Evolutionary conservation across 1,284 basidiomycete species (phyloP).

Genomic region (Anthracocystis walkeri): DNA sequence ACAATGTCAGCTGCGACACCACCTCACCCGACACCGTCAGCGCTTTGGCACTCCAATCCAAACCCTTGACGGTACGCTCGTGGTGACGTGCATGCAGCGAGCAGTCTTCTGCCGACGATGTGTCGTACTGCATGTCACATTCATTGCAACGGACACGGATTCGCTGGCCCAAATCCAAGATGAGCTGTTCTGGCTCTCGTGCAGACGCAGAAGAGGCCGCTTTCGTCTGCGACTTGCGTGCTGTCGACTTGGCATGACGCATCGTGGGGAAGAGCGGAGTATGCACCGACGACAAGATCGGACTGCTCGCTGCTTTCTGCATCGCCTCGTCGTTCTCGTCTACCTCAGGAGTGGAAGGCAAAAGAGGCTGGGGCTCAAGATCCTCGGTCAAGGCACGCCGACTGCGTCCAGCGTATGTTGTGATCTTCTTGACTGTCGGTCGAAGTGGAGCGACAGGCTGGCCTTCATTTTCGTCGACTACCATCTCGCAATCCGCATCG

Average conservation of each 20-base stretch:
- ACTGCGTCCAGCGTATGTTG: constrained; percentile 40
- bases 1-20: constrained; percentile 19
- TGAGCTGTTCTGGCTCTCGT: constrained; percentile 54
- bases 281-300: constrained; percentile 22
- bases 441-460: constrained; percentile 7
- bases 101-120: constrained; percentile 52
- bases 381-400: constrained; percentile 45
- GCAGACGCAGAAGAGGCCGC: not conserved
- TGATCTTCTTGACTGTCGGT: constrained; percentile 29
- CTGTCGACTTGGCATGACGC: constrained; percentile 10
- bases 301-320: constrained; percentile 36
- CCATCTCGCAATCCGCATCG: not conserved
- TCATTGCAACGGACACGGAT: constrained; percentile 52
- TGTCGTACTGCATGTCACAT: constrained; percentile 64
- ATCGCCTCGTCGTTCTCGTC: constrained; percentile 21
- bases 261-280: constrained; percentile 24
- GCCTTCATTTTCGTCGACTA: not conserved
- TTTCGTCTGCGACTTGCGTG: constrained; percentile 25
- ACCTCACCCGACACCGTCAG: constrained; percentile 34
- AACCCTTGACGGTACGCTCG: constrained; percentile 48
- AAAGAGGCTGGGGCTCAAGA: constrained; percentile 3
- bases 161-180: constrained; percentile 60
- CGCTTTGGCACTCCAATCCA: constrained; percentile 58
- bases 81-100: constrained; percentile 57
- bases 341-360: not conserved